Evolutionary conservation across 495 filamentous ascomycete species (phyloP).

Genomic region (Hypoxylon rickii): DNA sequence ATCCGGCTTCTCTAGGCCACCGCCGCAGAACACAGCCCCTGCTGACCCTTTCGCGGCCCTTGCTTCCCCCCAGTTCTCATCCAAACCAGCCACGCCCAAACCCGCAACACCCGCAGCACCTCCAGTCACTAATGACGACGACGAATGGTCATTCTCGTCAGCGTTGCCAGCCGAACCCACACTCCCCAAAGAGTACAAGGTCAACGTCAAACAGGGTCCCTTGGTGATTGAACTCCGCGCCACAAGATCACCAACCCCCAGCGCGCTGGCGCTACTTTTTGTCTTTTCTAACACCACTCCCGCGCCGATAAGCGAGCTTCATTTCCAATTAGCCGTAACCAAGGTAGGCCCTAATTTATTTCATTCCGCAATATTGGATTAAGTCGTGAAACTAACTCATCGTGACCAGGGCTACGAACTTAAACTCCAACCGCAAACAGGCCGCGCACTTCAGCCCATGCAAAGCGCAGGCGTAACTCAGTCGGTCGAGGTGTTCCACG

Average conservation of each 20-base stretch:
- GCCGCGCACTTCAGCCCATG: slow-evolving; percentile 70
- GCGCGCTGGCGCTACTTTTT: slow-evolving; percentile 64
- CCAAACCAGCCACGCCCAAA: slow-evolving; percentile 45
- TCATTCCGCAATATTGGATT: neutral
- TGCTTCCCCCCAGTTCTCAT: slow-evolving; percentile 58
- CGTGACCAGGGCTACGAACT: slow-evolving; percentile 83
- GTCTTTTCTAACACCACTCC: slow-evolving; percentile 79
- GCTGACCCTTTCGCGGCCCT: slow-evolving; percentile 75
- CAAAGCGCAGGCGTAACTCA: slow-evolving; percentile 83
- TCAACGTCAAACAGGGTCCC: slow-evolving; percentile 52
- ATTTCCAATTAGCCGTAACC: slow-evolving; percentile 90
- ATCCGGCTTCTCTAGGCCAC: slow-evolving; percentile 48
- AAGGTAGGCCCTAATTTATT: slow-evolving; percentile 62
- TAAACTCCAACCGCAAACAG: slow-evolving; percentile 80
- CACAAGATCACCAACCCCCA: slow-evolving; percentile 50
- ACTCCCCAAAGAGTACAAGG: slow-evolving; percentile 51
- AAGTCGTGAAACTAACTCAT: no score
- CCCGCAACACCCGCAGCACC: slow-evolving; percentile 39
- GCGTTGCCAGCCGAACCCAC: slow-evolving; percentile 70
- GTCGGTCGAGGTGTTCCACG: slow-evolving; percentile 69
- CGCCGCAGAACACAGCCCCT: slow-evolving; percentile 38
- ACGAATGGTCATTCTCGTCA: slow-evolving; percentile 94
- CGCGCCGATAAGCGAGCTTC: slow-evolving; percentile 73
- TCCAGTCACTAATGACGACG: slow-evolving; percentile 61
- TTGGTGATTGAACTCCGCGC: slow-evolving; percentile 60